Base-by-base conservation (phyloP, 805 yeast species). In the Ogataea kodamae region DNA sequence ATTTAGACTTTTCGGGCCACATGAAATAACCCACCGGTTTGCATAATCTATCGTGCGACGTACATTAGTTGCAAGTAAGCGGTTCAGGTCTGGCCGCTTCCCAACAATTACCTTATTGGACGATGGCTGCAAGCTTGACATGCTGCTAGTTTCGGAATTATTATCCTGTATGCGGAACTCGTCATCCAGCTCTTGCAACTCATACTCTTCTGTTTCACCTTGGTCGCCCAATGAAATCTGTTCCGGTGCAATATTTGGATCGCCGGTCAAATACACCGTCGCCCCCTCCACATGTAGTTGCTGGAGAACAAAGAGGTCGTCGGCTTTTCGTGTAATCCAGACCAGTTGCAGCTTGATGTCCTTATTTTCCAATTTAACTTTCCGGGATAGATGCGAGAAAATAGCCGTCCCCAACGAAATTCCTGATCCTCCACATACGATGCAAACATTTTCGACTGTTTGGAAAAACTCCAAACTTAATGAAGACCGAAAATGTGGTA, bases 351-450 rank as follows among this genome's bases (percentile, higher is more conserved):
- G 48, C 28, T 43, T 55, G 5, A 64, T 40, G 22, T 58, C 61
- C 22, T 35, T 43, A 1, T 42, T 48, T 14, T 49, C 54, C 6
- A 27, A 41, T 11, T 37, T 45, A 7, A 43, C 46, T 19, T 54
- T 52, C 4, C 32, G 29, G 12, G 49, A 49, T 29, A 75, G 59
- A 37, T 67, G 59, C 28, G 65, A 64, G 47, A 64, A 70, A 1
- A 78, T 25, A 0, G 83, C 78, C 7, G 78, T 41, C 3, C 80
- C 82, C 34, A 71, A 71, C 0, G 88, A 77, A 8, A 82, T 70
- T 1, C 90, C 89, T 2, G 86, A 74, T 0, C 92, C 92, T 9
- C 89, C 90, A 42, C 80, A 73, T 1, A 81, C 64, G 12, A 81
- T 65, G 10, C 64, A 52, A 1, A 77, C 70, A 23, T 71, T 68